These are phyloP conservation scores for Senna tora DNA, from an alignment of 306 rosid species.

Conservation along the genomic window DNA sequence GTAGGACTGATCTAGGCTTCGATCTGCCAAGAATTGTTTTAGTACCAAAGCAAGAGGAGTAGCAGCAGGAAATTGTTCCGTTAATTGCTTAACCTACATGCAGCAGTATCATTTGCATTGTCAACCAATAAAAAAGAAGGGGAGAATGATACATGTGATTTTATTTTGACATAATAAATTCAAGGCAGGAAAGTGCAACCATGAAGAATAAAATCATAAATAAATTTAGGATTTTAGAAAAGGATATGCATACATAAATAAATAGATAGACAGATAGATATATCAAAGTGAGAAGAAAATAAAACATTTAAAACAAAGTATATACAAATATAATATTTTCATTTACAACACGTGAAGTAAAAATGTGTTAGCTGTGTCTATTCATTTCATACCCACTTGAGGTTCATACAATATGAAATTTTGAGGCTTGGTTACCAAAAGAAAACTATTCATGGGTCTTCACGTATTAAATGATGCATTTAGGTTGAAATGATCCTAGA, in stretches of 20 bases:
- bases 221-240: no score
- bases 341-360: background rate
- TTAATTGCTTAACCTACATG: conserved; percentile 78
- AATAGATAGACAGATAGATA: background rate
- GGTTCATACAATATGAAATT: background rate
- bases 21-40: conserved; percentile 92
- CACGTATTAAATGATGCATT: background rate
- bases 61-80: conserved; percentile 94
- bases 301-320: no score
- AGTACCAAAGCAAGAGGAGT: conserved; percentile 90
- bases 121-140: conserved; percentile 27
- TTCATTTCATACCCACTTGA: background rate
- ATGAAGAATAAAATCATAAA: background rate
- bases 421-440: background rate
- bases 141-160: background rate
- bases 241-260: background rate
- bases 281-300: background rate
- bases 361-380: background rate
- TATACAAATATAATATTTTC: no score
- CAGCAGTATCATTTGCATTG: conserved; percentile 30
- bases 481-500: background rate
- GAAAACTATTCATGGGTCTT: background rate
- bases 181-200: background rate
- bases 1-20: conserved; percentile 94
- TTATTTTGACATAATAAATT: conserved; percentile 6